Evolutionary conservation across 2,329 filamentous ascomycete species (phyloP).

Genomic region (Ophiocordyceps robertsii): DNA sequence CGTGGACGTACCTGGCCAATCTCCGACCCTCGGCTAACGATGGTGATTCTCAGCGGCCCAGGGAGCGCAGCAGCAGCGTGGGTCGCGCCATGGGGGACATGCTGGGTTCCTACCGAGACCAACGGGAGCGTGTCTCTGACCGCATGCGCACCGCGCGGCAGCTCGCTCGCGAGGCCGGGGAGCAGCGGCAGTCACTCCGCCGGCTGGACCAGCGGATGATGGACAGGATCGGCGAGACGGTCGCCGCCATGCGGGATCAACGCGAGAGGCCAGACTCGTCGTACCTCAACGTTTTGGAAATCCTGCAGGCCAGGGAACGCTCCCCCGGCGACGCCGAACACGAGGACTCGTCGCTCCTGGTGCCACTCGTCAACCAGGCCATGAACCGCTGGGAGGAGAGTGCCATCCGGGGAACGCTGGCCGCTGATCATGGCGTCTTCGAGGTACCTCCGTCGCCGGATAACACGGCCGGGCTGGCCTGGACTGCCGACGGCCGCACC

Average conservation of each 20-base stretch:
- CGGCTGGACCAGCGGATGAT: constrained; percentile 18
- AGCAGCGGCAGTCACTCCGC: constrained; percentile 2
- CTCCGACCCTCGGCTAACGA: constrained; percentile 8
- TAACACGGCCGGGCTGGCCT: constrained; percentile 47
- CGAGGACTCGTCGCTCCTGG: constrained; percentile 22
- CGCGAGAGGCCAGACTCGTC: constrained; percentile 21
- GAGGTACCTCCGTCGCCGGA: constrained; percentile 33
- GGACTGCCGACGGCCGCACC: constrained; percentile 46
- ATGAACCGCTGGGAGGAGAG: constrained; percentile 24
- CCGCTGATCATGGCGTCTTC: constrained; percentile 25
- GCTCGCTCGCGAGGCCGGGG: constrained; percentile 13
- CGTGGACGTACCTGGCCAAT: constrained; percentile 8
- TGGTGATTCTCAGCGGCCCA: constrained; percentile 12
- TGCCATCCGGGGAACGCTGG: constrained; percentile 16
- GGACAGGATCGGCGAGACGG: constrained; percentile 20
- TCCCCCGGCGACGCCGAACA: constrained; percentile 16
- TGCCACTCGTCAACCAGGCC: constrained; percentile 23
- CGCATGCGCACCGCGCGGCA: constrained; percentile 20
- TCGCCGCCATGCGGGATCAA: constrained; percentile 21
- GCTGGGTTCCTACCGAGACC: constrained; percentile 23
- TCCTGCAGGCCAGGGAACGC: constrained; percentile 21
- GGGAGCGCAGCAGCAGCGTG: constrained; percentile 22
- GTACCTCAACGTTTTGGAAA: constrained; percentile 23
- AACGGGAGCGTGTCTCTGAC: constrained; percentile 19
- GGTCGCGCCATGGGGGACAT: constrained; percentile 25